phyloP scores from a whole-genome alignment of 495 filamentous ascomycete species.

The Pseudevernia furfuracea region DNA sequence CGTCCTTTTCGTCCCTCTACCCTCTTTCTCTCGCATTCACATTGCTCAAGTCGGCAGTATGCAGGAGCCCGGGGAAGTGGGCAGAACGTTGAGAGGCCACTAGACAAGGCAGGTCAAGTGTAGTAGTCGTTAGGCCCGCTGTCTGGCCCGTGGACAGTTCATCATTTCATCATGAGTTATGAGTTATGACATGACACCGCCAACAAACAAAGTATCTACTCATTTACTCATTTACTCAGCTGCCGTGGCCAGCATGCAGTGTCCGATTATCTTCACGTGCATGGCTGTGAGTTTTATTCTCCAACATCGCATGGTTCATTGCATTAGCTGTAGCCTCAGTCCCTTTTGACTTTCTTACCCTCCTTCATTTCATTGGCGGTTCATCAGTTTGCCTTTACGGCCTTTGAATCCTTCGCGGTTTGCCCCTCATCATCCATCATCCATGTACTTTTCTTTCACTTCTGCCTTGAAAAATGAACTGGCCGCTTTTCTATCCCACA shows the following conservation, averaged over 20 bases:
- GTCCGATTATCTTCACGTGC: neutral
- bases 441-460: neutral
- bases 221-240: too few relatives aligned
- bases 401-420: neutral
- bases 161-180: too few relatives aligned
- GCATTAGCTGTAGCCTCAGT: conserved; percentile 4
- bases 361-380: neutral
- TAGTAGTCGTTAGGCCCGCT: neutral
- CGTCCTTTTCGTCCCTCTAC: neutral
- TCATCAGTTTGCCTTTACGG: neutral
- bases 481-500: neutral
- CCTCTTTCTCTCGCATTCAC: neutral
- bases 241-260: neutral
- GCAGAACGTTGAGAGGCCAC: neutral
- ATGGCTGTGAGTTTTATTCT: neutral
- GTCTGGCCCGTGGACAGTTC: neutral
- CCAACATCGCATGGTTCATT: neutral
- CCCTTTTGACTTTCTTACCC: neutral
- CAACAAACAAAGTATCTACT: too few relatives aligned
- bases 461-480: neutral
- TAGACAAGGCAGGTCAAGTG: neutral
- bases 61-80: neutral
- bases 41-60: neutral
- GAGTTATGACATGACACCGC: too few relatives aligned
- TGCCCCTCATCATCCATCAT: conserved; percentile 1